Evolutionary conservation across 2,329 filamentous ascomycete genomes (phyloP), one percentile per base, ranked within the genome.

Genomic region (Biscogniauxia mediterranea): DNA sequence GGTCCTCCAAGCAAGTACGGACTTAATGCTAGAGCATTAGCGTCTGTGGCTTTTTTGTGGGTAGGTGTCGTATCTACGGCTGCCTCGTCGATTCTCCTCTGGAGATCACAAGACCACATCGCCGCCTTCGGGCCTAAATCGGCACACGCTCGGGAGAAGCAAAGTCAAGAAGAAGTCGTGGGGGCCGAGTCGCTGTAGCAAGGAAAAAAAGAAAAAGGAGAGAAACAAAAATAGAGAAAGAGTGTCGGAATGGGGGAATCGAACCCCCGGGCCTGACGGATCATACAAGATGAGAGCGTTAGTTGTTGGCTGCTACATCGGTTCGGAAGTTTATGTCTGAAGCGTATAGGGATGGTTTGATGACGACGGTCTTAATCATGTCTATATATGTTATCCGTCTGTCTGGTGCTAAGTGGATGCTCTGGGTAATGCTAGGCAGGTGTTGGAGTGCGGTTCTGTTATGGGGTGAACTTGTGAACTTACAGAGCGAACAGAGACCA

Each of bases 231-330:
- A 32, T 2, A 9, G 28, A 32, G 7, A 32, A 6, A 32, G 28
- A 9, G 28, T 32, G 3, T 32, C 28, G 3, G 28, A 32, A 32
- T 32, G 3, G 28, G 28, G 28, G 28, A 32, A 32, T 32, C 28
- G 28, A 32, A 32, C 28, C 69, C 69, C 69, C 69, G 69, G 66
- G 69, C 69, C 68, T 60, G 59, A 64, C 65, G 65, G 65, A 50
- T 46, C 15, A 23, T n/a, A 26, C 15, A 28, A n/a, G 21, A 59
- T 73, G 72, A 74, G 72, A 73, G 72, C 71, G 71, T 70, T 66
- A 71, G 71, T 72, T 74, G 71, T 73, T 73, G 66, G 67, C 71
- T 71, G 73, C 69, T 70, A 70, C 69, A 73, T 69, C 75, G 71
- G 71, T 72, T 74, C 71, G 71, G 72, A 73, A 32, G 28, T 13